phyloP scores from a whole-genome alignment of 2,329 filamentous ascomycete genomes.

The Stemphylium vesicarium region DNA sequence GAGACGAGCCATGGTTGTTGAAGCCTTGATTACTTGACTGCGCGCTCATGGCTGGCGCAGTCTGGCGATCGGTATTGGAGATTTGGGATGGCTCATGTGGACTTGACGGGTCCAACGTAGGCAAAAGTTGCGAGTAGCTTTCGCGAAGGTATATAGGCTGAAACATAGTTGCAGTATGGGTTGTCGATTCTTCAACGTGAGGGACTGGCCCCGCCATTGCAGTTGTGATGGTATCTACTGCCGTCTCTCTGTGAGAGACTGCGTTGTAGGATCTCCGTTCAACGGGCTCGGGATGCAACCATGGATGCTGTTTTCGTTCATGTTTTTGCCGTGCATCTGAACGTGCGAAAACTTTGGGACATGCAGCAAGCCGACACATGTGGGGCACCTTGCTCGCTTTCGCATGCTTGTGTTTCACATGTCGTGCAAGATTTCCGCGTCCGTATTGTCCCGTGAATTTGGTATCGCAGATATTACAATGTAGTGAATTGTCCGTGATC shows the following conservation, averaged over 20 bases:
- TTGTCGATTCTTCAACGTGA: background rate
- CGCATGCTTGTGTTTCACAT: conserved; percentile 15
- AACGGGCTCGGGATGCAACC: conserved; percentile 1
- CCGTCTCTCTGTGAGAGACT: background rate
- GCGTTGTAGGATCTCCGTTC: background rate
- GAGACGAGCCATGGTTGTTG: background rate
- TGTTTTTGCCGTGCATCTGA: conserved; percentile 21
- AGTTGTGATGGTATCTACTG: background rate
- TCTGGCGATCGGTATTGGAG: background rate
- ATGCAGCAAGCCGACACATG: conserved; percentile 8
- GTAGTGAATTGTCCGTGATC: background rate
- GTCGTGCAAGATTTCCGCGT: conserved; percentile 17
- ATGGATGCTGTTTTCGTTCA: conserved; percentile 13
- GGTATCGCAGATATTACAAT: conserved; percentile 8
- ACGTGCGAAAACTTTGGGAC: conserved; percentile 10
- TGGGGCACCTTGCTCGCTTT: background rate
- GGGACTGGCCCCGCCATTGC: background rate
- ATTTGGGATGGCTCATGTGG: background rate
- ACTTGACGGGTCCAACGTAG: too few species aligned
- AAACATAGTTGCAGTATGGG: background rate
- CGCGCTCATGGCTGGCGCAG: conserved; percentile 2
- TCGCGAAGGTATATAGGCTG: background rate
- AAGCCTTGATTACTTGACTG: conserved; percentile 3
- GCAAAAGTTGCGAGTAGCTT: background rate
- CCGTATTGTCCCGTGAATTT: conserved; percentile 17